phyloP scores from a whole-genome alignment of 2,329 filamentous ascomycete species.

The Talaromyces sp. region DNA sequence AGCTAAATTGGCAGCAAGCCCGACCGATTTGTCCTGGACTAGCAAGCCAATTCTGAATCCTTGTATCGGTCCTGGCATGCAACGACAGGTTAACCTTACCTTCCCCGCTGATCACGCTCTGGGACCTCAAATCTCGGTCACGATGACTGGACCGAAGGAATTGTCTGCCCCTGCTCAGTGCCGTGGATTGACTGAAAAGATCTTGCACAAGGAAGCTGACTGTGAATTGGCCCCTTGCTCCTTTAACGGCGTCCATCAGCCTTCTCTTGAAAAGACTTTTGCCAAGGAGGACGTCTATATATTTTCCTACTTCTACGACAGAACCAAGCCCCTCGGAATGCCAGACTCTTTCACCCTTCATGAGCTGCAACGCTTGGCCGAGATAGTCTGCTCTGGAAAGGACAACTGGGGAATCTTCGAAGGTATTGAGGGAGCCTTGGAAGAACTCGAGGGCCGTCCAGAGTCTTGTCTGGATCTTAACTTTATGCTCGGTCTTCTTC shows the following conservation, averaged over 20 bases:
- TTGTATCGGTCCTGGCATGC: constrained; percentile 78
- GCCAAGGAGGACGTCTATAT: constrained; percentile 87
- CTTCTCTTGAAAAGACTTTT: constrained; percentile 87
- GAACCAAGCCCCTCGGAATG: constrained; percentile 90
- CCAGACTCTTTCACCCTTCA: constrained; percentile 92
- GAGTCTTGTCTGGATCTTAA: constrained; percentile 93
- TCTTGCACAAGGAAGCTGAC: constrained; percentile 76
- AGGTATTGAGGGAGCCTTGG: constrained; percentile 68
- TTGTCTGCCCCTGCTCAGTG: constrained; percentile 73
- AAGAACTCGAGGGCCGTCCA: constrained; percentile 73
- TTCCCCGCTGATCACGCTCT: constrained; percentile 63
- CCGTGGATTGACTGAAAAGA: constrained; percentile 82
- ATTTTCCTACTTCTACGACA: constrained; percentile 97
- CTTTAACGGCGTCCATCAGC: constrained; percentile 96
- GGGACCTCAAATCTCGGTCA: constrained; percentile 62
- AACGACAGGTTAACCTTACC: constrained; percentile 66
- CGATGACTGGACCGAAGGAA: constrained; percentile 77
- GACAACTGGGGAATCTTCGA: constrained; percentile 74
- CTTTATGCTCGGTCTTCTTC: constrained; percentile 89
- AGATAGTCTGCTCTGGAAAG: constrained; percentile 77
- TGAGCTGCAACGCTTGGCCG: constrained; percentile 80
- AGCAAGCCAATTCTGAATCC: constrained; percentile 70
- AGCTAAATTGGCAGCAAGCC: constrained; percentile 60
- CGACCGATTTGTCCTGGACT: constrained; percentile 62
- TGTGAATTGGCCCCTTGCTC: constrained; percentile 89